These are phyloP conservation scores for Cyclostephanos invisitatus DNA, from an alignment of 108 stramenopile species.

Conservation along the genomic window DNA sequence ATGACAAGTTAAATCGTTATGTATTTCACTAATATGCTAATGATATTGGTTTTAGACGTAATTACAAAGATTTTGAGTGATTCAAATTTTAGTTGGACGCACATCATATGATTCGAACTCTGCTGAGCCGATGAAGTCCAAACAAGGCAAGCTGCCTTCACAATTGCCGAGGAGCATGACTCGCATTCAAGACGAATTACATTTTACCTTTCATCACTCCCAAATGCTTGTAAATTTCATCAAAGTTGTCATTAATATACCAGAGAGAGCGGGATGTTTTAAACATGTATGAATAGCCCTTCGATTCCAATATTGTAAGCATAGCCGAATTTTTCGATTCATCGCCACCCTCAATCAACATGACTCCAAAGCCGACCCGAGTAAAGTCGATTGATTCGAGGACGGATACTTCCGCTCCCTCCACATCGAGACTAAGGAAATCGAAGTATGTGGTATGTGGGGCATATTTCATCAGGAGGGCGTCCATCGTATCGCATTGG, in stretches of 20 bases:
- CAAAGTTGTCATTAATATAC: slow-evolving; percentile 4
- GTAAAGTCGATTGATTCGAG: slow-evolving; percentile 19
- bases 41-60: too few relatives aligned
- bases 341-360: slow-evolving; percentile 17
- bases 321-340: slow-evolving; percentile 4
- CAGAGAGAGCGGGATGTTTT: neutral
- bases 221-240: slow-evolving; percentile 9
- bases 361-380: slow-evolving; percentile 15
- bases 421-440: slow-evolving; percentile 25
- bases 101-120: too few relatives aligned
- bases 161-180: too few relatives aligned
- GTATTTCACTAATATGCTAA: slow-evolving; percentile 35
- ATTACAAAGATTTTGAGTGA: too few relatives aligned
- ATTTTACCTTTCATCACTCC: too few relatives aligned
- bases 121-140: too few relatives aligned
- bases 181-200: too few relatives aligned
- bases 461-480: neutral
- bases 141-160: too few relatives aligned
- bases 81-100: too few relatives aligned
- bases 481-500: slow-evolving; percentile 1
- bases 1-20: slow-evolving; percentile 44
- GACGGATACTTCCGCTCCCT: slow-evolving; percentile 19
- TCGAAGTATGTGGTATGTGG: slow-evolving; percentile 9
- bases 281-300: neutral
- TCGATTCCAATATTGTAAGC: slow-evolving; percentile 1